A percentile compares a stretch with the other conserved stretches of the same genome.
These are phyloP conservation scores for Phytophthora europaea DNA, from an alignment of 352 stramenopile species.

Conservation along the genomic window DNA sequence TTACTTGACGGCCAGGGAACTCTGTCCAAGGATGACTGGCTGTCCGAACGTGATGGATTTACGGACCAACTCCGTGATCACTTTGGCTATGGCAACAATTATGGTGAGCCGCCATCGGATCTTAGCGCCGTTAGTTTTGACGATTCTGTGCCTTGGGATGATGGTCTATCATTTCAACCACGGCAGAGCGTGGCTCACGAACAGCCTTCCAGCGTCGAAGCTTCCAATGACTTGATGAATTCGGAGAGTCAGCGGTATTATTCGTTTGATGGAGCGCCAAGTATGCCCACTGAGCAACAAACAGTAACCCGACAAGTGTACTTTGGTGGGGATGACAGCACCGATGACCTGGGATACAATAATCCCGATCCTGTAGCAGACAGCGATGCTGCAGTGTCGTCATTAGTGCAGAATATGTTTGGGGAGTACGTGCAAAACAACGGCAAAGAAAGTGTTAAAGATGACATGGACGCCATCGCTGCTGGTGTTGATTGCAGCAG, in stretches of 20 bases:
- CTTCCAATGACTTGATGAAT: neutral
- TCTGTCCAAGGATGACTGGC: conserved; percentile 30
- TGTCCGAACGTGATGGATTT: conserved; percentile 12
- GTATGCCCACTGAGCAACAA: neutral
- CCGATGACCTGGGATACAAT: conserved; percentile 3
- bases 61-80: conserved; percentile 28
- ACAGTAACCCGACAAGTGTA: conserved; percentile 1
- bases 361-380: conserved; percentile 2
- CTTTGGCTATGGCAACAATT: conserved; percentile 32
- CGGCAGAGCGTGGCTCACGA: conserved; percentile 25
- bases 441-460: neutral
- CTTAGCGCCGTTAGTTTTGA: conserved; percentile 83
- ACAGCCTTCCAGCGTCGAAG: conserved; percentile 9
- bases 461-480: neutral
- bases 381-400: conserved; percentile 50
- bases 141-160: conserved; percentile 83
- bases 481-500: neutral
- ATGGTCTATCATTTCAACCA: conserved; percentile 55
- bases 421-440: conserved; percentile 26
- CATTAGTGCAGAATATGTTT: conserved; percentile 73
- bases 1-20: conserved; percentile 44
- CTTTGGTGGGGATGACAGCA: conserved; percentile 13
- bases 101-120: conserved; percentile 51
- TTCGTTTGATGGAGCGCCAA: conserved; percentile 6
- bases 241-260: neutral